phyloP scores from a whole-genome alignment of 2,329 filamentous ascomycete genomes.

The Fusarium secorum region DNA sequence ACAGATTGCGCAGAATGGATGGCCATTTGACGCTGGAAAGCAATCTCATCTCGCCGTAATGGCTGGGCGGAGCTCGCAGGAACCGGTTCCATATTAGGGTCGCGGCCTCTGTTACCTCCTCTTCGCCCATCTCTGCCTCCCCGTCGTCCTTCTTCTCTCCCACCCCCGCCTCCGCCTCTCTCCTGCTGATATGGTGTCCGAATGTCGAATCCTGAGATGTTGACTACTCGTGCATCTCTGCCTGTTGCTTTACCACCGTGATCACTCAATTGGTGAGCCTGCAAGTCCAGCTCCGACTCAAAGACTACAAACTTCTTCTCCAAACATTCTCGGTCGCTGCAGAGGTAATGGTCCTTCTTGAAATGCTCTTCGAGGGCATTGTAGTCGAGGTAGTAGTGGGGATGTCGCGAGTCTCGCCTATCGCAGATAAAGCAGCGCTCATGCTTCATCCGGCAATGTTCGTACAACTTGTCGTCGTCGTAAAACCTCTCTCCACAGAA shows the following conservation, averaged over 20 bases:
- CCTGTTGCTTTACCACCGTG: constrained; percentile 88
- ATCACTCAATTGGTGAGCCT: constrained; percentile 86
- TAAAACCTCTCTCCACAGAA: constrained; percentile 95
- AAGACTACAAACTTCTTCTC: constrained; percentile 99
- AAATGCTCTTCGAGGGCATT: constrained; percentile 88
- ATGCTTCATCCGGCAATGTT: constrained; percentile 92
- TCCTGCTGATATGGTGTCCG: constrained; percentile 75
- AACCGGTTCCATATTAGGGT: constrained; percentile 84
- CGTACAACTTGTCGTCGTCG: constrained; percentile 92
- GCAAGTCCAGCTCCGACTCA: constrained; percentile 91
- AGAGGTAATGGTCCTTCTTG: constrained; percentile 84
- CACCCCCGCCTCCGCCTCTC: constrained; percentile 52
- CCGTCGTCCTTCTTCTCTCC: constrained; percentile 50
- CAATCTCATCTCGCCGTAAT: constrained; percentile 83
- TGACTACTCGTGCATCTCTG: constrained; percentile 83
- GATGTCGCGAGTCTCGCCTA: constrained; percentile 70
- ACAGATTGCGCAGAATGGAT: constrained; percentile 88
- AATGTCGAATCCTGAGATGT: constrained; percentile 86
- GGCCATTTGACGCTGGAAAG: constrained; percentile 90
- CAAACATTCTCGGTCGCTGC: constrained; percentile 83
- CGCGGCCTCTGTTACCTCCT: constrained; percentile 70
- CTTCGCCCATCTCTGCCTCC: constrained; percentile 64
- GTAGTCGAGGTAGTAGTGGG: constrained; percentile 93
- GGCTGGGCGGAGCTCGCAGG: constrained; percentile 81
- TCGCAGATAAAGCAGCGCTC: constrained; percentile 97